A percentile compares a stretch with the other conserved stretches of the same genome.
Evolutionary conservation across 192 early-diverging fungal genomes (phyloP).

Genomic region (Cladochytrium replicatum): DNA sequence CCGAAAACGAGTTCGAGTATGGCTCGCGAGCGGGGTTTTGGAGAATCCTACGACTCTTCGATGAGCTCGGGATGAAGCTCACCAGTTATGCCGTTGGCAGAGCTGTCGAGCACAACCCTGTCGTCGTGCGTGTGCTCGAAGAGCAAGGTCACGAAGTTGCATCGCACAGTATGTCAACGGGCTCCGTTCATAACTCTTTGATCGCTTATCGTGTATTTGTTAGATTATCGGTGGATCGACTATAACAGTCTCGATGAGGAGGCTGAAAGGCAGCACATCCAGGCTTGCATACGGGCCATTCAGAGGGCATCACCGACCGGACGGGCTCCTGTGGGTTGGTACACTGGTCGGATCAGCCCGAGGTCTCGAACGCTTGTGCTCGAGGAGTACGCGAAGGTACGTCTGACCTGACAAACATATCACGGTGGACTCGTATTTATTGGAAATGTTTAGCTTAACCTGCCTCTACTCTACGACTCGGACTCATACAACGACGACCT

Average conservation of each 20-base stretch:
- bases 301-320: constrained; percentile 15
- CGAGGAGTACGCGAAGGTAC: constrained; percentile 26
- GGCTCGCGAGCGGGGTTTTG: constrained; percentile 40
- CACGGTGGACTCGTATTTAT: background rate
- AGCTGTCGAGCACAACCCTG: constrained; percentile 38
- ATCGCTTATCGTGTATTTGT: constrained; percentile 12
- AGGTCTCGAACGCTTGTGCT: constrained; percentile 17
- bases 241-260: constrained; percentile 13
- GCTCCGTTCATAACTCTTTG: constrained; percentile 16
- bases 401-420: background rate
- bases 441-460: constrained; percentile 6
- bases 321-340: constrained; percentile 37
- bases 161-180: constrained; percentile 22
- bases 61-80: constrained; percentile 20
- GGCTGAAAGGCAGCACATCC: constrained; percentile 25
- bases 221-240: constrained; percentile 19
- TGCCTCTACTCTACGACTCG: constrained; percentile 39
- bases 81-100: constrained; percentile 42
- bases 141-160: constrained; percentile 36
- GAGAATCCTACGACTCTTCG: constrained; percentile 32
- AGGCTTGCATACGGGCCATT: constrained; percentile 23
- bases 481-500: constrained; percentile 50
- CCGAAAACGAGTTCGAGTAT: constrained; percentile 43
- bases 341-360: constrained; percentile 37
- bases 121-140: constrained; percentile 23